Evolutionary conservation across 2,329 filamentous ascomycete genomes (phyloP).

Genomic region (Ceratocystiopsis sp.): DNA sequence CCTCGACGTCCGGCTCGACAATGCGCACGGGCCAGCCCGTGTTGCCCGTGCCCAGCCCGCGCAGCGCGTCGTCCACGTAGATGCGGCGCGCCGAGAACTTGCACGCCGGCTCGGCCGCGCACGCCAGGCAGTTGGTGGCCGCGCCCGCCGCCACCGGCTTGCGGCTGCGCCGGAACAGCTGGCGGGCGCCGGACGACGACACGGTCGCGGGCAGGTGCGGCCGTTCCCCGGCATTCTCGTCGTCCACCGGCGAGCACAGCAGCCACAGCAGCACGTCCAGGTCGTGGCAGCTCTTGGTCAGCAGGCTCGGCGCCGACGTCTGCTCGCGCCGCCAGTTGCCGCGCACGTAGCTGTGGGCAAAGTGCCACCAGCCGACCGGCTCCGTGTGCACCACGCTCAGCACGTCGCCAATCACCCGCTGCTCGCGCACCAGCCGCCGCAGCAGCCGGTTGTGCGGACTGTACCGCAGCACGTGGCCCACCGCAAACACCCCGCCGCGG

Average conservation of each 20-base stretch:
- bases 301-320: constrained; percentile 58
- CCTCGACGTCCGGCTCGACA: constrained; percentile 84
- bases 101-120: constrained; percentile 57
- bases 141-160: constrained; percentile 60
- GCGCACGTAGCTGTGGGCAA: constrained; percentile 74
- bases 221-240: constrained; percentile 20
- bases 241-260: constrained; percentile 51
- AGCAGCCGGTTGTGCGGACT: constrained; percentile 83
- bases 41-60: constrained; percentile 46
- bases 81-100: constrained; percentile 74
- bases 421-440: constrained; percentile 57
- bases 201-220: constrained; percentile 62
- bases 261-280: constrained; percentile 89
- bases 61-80: constrained; percentile 44
- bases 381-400: constrained; percentile 82
- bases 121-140: constrained; percentile 78
- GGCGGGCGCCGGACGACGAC: constrained; percentile 59
- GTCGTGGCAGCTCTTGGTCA: constrained; percentile 94
- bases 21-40: constrained; percentile 71
- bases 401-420: constrained; percentile 66
- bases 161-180: constrained; percentile 56
- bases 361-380: constrained; percentile 94
- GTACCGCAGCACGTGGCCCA: constrained; percentile 87
- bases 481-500: constrained; percentile 42
- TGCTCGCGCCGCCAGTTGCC: constrained; percentile 86